These are phyloP conservation scores for Xylaria sp. DNA, from an alignment of 2,329 filamentous ascomycete genomes.

Conservation along the genomic window DNA sequence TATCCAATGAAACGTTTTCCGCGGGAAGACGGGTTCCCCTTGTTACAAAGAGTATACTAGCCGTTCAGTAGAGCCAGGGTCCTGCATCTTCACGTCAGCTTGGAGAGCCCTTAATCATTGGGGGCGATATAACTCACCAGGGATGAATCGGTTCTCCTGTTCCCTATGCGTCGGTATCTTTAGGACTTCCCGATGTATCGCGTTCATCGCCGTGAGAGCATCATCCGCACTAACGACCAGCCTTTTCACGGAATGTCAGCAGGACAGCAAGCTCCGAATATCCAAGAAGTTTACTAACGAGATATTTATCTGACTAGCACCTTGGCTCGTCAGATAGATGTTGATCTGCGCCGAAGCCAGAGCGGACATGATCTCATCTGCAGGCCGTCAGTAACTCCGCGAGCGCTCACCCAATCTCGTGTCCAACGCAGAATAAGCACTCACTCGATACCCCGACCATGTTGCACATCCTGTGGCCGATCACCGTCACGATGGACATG, in stretches of 20 bases:
- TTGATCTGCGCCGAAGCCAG: slow-evolving; percentile 33
- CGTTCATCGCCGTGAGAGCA: slow-evolving; percentile 34
- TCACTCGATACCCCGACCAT: slow-evolving; percentile 36
- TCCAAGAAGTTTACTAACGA: slow-evolving; percentile 22
- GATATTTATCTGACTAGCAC: slow-evolving; percentile 37
- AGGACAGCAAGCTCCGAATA: not conserved
- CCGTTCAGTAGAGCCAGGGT: slow-evolving; percentile 34
- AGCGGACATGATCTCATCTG: slow-evolving; percentile 34
- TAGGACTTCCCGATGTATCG: slow-evolving; percentile 36
- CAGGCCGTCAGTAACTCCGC: slow-evolving; percentile 1
- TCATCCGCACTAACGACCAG: slow-evolving; percentile 34
- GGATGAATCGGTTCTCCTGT: slow-evolving; percentile 32
- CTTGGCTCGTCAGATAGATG: slow-evolving; percentile 36
- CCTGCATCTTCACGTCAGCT: slow-evolving; percentile 23
- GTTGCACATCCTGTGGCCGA: slow-evolving; percentile 37
- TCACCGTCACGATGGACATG: slow-evolving; percentile 37
- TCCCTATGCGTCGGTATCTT: slow-evolving; percentile 35
- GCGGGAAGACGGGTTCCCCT: slow-evolving; percentile 5
- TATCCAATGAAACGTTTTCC: slow-evolving; percentile 11
- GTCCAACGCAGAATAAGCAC: slow-evolving; percentile 1
- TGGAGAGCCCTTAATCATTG: slow-evolving; percentile 4
- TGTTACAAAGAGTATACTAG: not conserved
- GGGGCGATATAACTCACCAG: slow-evolving; percentile 22
- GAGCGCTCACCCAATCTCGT: not conserved
- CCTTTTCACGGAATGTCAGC: slow-evolving; percentile 11